Evolutionary conservation across 2,329 filamentous ascomycete genomes (phyloP).

Genomic region (Aspergillus persii): DNA sequence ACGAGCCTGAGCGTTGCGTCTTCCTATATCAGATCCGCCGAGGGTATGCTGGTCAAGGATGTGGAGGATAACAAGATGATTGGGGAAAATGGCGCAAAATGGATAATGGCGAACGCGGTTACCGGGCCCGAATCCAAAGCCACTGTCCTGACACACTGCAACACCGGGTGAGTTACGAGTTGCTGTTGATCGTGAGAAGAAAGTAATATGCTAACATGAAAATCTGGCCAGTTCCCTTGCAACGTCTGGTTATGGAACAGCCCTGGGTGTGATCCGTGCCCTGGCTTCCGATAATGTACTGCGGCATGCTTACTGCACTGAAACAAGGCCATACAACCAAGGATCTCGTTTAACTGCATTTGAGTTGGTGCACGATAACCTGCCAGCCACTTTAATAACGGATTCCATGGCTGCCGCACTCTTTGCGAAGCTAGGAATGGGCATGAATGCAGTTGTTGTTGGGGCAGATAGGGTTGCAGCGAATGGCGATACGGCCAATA

Average conservation of each 20-base stretch:
- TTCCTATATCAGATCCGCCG: slow-evolving; percentile 75
- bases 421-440: slow-evolving; percentile 59
- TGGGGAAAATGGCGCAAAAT: slow-evolving; percentile 76
- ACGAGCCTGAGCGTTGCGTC: slow-evolving; percentile 54
- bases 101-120: slow-evolving; percentile 65
- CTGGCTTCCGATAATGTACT: slow-evolving; percentile 66
- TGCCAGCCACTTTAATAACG: slow-evolving; percentile 87
- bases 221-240: slow-evolving; percentile 68
- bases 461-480: slow-evolving; percentile 93
- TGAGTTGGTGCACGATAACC: slow-evolving; percentile 90
- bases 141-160: slow-evolving; percentile 95
- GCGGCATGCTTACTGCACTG: slow-evolving; percentile 88
- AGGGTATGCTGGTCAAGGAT: slow-evolving; percentile 83
- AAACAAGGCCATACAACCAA: slow-evolving; percentile 97
- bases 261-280: slow-evolving; percentile 87
- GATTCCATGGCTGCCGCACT: slow-evolving; percentile 95
- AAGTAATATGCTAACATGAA: neutral
- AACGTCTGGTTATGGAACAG: slow-evolving; percentile 96
- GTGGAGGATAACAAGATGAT: slow-evolving; percentile 84
- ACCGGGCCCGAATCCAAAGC: slow-evolving; percentile 56
- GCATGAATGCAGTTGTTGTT: slow-evolving; percentile 84
- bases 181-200: neutral
- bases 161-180: slow-evolving; percentile 68
- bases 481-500: slow-evolving; percentile 97
- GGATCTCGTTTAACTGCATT: slow-evolving; percentile 92